phyloP scores from a whole-genome alignment of 2,329 filamentous ascomycete genomes.

The Neofusicoccum kwambonambiense region DNA sequence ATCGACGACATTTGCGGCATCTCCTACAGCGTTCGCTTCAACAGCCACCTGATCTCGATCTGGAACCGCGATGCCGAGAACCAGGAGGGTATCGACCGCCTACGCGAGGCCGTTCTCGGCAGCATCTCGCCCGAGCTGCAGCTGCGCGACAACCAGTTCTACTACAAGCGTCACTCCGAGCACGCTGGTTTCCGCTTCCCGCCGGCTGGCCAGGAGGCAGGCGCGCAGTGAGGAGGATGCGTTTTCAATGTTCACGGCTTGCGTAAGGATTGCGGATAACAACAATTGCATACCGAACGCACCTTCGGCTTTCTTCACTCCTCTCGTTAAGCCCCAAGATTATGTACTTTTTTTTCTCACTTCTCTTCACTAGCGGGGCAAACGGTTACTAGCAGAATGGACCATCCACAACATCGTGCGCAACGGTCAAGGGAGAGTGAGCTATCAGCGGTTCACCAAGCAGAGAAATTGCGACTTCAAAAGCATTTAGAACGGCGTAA shows the following conservation, averaged over 20 bases:
- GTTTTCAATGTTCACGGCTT: no score
- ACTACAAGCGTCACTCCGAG: conserved; percentile 87
- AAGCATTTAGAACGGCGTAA: conserved; percentile 11
- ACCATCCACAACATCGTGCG: neutral
- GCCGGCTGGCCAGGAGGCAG: neutral
- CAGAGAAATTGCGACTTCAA: neutral
- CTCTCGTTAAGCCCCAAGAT: neutral
- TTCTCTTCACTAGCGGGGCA: neutral
- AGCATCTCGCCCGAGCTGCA: conserved; percentile 70
- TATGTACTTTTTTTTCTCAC: neutral
- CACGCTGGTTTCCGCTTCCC: conserved; percentile 67
- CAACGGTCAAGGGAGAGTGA: neutral
- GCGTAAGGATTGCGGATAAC: no score
- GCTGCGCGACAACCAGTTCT: conserved; percentile 67
- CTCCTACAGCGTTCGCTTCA: conserved; percentile 83
- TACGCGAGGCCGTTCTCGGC: conserved; percentile 71
- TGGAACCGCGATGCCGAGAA: conserved; percentile 91
- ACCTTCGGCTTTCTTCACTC: neutral
- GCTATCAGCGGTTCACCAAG: no score
- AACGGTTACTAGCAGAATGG: neutral
- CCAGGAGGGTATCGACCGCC: conserved; percentile 71
- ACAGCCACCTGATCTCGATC: conserved; percentile 81
- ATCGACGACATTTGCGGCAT: conserved; percentile 87
- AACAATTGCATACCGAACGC: neutral
- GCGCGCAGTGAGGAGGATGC: neutral